Evolutionary conservation across 768 basidiomycete genomes (phyloP).

Genomic region (Solioccasus polychromus): DNA sequence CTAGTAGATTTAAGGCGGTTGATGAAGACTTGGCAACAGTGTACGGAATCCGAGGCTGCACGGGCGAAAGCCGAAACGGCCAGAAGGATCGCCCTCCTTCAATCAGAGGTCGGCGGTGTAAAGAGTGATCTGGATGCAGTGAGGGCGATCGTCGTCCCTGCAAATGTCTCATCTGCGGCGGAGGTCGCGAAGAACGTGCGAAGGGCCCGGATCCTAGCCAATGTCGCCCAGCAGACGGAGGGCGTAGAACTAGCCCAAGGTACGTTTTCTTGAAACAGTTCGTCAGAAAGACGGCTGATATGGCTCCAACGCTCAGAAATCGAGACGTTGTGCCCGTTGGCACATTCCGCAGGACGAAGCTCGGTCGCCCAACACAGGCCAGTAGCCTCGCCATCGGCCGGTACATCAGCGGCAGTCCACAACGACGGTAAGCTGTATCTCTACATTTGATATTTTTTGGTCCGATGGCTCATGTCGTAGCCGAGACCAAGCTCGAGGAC

Average conservation of each 20-base stretch:
- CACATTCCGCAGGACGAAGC: background rate
- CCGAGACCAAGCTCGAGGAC: background rate
- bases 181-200: conserved; percentile 8
- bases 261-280: conserved; percentile 2
- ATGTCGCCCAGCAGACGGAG: background rate
- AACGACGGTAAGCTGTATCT: conserved; percentile 12
- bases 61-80: conserved; percentile 17
- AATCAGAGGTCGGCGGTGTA: conserved; percentile 12
- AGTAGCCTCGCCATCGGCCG: background rate
- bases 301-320: background rate
- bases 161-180: background rate
- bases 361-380: background rate
- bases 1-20: conserved; percentile 6
- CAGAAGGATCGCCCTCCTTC: conserved; percentile 14
- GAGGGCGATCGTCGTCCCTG: conserved; percentile 5
- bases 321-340: background rate
- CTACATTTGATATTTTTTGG: background rate
- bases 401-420: background rate
- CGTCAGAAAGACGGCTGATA: background rate
- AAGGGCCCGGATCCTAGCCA: background rate
- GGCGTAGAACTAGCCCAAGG: conserved; percentile 6
- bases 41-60: conserved; percentile 15
- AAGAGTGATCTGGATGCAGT: conserved; percentile 7
- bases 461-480: background rate
- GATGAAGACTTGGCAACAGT: background rate